These are phyloP conservation scores for Symmetrospora coprosmae DNA, from an alignment of 768 basidiomycete genomes.

Conservation along the genomic window DNA sequence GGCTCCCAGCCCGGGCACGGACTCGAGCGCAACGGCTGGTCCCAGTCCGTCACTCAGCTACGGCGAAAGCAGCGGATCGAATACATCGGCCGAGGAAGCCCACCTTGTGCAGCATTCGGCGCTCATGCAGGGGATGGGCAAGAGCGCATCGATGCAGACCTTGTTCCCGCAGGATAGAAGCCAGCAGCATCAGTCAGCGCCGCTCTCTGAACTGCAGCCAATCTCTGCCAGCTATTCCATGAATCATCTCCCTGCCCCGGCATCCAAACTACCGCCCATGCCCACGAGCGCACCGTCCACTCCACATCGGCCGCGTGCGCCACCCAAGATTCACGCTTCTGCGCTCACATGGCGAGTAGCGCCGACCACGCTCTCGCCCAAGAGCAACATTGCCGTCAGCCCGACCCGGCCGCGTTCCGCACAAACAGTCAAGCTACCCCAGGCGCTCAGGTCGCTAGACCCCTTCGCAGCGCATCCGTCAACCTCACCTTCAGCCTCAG, in stretches of 20 bases:
- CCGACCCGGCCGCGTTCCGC: neutral
- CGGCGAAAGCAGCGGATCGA: constrained; percentile 14
- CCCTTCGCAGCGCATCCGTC: constrained; percentile 1
- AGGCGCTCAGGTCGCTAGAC: neutral
- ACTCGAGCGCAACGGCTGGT: neutral
- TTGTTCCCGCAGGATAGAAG: no score
- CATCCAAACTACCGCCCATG: constrained; percentile 2
- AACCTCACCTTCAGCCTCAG: no score
- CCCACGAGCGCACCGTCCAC: constrained; percentile 8
- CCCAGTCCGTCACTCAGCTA: constrained; percentile 5
- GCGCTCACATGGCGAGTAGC: constrained; percentile 10
- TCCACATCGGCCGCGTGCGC: constrained; percentile 7
- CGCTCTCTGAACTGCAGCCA: no score
- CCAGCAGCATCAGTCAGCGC: no score
- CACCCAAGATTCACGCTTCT: constrained; percentile 6
- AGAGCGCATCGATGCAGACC: no score
- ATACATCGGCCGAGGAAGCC: constrained; percentile 11
- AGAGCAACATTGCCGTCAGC: neutral
- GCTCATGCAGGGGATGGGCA: no score
- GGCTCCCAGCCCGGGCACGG: neutral
- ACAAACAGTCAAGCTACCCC: neutral
- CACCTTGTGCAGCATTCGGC: no score
- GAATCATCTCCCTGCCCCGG: neutral
- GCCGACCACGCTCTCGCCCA: constrained; percentile 4
- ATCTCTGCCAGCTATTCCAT: no score